Conservation (phyloP, 1,284 basidiomycete genomes). For the Rhodotorula sp. region DNA sequence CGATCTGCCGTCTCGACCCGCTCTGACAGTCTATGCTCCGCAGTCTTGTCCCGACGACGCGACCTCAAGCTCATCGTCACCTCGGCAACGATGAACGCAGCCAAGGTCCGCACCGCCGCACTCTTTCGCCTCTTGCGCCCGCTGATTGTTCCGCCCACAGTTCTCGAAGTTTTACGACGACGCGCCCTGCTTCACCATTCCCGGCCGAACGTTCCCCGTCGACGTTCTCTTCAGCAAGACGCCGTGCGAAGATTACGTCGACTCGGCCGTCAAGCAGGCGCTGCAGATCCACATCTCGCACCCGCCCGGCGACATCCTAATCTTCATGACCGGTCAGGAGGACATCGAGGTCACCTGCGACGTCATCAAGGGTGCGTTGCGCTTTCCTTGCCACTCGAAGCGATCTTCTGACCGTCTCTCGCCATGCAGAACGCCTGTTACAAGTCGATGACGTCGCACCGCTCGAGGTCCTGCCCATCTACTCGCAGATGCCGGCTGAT, state of each 20-base stretch:
- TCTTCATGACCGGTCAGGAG: conserved; percentile 99
- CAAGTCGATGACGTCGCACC: conserved; percentile 87
- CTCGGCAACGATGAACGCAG: conserved; percentile 91
- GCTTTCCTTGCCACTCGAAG: not conserved
- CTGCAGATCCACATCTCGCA: conserved; percentile 92
- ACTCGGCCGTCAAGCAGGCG: conserved; percentile 95
- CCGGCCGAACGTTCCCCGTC: conserved; percentile 97
- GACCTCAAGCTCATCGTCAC: conserved; percentile 89
- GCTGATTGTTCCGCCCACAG: not conserved
- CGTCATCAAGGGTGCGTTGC: conserved; percentile 70
- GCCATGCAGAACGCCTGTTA: conserved; percentile 71
- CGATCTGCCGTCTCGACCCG: not conserved
- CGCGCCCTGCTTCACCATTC: conserved; percentile 93
- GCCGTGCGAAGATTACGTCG: conserved; percentile 98
- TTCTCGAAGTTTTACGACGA: conserved; percentile 94
- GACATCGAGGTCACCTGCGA: conserved; percentile 87
- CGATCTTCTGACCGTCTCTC: not conserved
- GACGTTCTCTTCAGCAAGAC: conserved; percentile 94
- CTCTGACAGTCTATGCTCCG: not conserved
- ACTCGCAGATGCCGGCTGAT: conserved; percentile 99
- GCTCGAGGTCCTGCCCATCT: conserved; percentile 88
- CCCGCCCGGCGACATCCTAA: conserved; percentile 91
- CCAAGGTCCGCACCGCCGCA: conserved; percentile 58
- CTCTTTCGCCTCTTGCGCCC: too few relatives aligned
- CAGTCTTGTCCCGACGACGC: conserved; percentile 79